Base-by-base conservation (phyloP, 257 asterid genomes). In the Salvia hispanica region DNA sequence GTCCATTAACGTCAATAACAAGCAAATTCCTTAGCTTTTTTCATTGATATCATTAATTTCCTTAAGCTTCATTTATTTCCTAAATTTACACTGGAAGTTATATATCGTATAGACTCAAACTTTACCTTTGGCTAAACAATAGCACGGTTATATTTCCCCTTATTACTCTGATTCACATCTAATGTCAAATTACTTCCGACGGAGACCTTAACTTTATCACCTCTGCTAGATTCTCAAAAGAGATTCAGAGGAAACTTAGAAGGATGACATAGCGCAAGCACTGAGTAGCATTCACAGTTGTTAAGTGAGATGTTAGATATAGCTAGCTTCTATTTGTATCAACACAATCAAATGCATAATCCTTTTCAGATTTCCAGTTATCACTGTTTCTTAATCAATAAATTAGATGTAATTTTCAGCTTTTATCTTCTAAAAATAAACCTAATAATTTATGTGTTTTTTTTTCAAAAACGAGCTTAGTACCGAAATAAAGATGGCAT, bases 321-420 rank as follows among this genome's bases (percentile, higher is more conserved):
- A 54, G 43, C 48, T 69, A n/a, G 45, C 28, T 37, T 51, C 33
- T 52, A 72, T 47, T 33, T n/a, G 14, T 25, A 59, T 51, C 60
- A 58, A 44, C 33, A 10, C 5, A 28, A 70, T 54, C 45, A 52
- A 63, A 69, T 58, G 40, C 46, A 73, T 33, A 72, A 46, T 45
- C 16, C 40, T 18, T 4, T 25, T 47, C 3, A 56, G 62, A 71
- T 16, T 16, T 13, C 9, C 44, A 25, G n/a, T 37, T 42, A 40
- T 52, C 13, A n/a, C 37, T 36, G 33, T 42, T 34, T 62, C 16
- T 50, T 33, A 36, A 40, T 28, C 14, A 66, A 28, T 8, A 25
- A 66, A 4, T 64, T 14, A 40, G 31, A 18, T n/a, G 39, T 7
- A 45, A 50, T 50, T 34, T 63, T 9, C 39, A 63, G 45, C 62